Evolutionary conservation across 345 rosid genomes (phyloP).

Genomic region (Populus simonii): DNA sequence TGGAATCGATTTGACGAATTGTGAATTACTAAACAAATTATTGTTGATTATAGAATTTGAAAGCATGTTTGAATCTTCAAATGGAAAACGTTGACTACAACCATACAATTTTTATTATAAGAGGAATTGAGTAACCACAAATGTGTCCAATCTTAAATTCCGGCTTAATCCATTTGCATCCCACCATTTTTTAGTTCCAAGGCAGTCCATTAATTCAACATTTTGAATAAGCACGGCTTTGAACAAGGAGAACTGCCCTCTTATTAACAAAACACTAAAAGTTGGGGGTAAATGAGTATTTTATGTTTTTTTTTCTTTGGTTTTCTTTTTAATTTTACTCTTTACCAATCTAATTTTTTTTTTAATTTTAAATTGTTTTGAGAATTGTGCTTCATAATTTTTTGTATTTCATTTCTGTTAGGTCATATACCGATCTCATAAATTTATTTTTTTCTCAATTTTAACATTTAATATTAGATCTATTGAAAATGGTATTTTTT

Average conservation of each 20-base stretch:
- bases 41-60: neutral
- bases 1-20: neutral
- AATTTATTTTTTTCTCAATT: no score
- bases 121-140: neutral
- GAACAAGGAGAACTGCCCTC: neutral
- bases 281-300: no score
- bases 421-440: no score
- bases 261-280: no score
- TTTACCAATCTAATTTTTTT: no score
- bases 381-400: no score
- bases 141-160: neutral
- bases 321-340: no score
- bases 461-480: no score
- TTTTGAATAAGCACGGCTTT: neutral
- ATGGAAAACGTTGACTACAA: neutral
- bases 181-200: neutral
- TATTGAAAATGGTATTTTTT: no score
- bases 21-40: neutral
- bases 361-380: no score
- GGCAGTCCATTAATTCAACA: neutral
- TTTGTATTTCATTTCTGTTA: accelerated
- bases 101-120: no score
- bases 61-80: neutral
- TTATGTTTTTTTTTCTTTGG: no score
- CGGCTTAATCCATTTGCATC: neutral